Evolutionary conservation across 768 basidiomycete species (phyloP).

Genomic region (Mycena galericulata): DNA sequence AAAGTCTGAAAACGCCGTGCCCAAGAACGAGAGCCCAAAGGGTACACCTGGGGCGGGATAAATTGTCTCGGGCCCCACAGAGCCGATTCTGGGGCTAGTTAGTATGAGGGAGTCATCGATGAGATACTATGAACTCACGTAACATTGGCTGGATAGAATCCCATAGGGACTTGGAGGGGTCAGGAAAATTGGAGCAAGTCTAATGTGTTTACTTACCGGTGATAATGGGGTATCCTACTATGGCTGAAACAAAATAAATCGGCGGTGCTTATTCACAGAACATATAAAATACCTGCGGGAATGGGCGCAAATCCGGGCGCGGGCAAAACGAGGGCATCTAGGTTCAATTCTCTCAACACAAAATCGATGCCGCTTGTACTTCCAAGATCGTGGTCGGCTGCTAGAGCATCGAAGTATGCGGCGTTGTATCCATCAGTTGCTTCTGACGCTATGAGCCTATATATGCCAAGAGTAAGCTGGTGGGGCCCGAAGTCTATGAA

Average conservation of each 20-base stretch:
- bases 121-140: conserved; percentile 39
- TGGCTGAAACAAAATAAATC: conserved; percentile 46
- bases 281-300: conserved; percentile 56
- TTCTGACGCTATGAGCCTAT: conserved; percentile 53
- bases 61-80: conserved; percentile 55
- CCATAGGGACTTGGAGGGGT: conserved; percentile 63
- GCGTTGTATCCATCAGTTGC: conserved; percentile 56
- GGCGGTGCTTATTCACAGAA: not conserved
- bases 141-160: conserved; percentile 65
- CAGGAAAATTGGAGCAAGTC: not conserved
- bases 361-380: conserved; percentile 67
- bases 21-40: conserved; percentile 72
- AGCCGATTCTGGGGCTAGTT: conserved; percentile 35
- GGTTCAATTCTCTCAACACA: conserved; percentile 54
- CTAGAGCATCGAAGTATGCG: conserved; percentile 57
- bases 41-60: conserved; percentile 69
- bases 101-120: not conserved
- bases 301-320: conserved; percentile 52
- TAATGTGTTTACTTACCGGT: conserved; percentile 56
- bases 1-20: conserved; percentile 72
- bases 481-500: not conserved
- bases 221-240: conserved; percentile 75
- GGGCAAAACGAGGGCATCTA: conserved; percentile 68
- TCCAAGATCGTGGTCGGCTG: conserved; percentile 59
- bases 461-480: not conserved